Percentiles rank a stretch among this genome's conserved stretches.
Evolutionary conservation across 2,329 filamentous ascomycete species (phyloP).

Genomic region (Periconia sp.): DNA sequence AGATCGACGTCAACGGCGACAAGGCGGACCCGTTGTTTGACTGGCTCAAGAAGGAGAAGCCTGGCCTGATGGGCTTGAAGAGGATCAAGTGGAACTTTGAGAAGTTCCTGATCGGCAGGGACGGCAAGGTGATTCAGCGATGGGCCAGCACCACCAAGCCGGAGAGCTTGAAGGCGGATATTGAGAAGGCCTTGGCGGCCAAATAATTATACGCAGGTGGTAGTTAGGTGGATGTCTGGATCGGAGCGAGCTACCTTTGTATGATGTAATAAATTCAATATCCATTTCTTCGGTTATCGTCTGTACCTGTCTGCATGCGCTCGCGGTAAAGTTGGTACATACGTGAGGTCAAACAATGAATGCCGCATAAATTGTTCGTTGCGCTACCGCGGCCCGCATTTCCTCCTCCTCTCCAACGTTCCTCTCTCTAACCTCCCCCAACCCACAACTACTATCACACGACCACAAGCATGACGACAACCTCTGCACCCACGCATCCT

Average conservation of each 20-base stretch:
- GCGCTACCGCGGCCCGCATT: too few species aligned
- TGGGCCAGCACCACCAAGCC: conserved; percentile 92
- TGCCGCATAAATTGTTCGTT: neutral
- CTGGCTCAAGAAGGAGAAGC: conserved; percentile 71
- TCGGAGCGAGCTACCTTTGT: neutral
- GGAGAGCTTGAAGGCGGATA: conserved; percentile 72
- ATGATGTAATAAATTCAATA: neutral
- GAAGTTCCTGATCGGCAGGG: conserved; percentile 87
- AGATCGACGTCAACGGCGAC: conserved; percentile 87
- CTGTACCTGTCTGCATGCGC: too few species aligned
- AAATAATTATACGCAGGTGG: too few species aligned
- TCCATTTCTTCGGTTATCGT: neutral
- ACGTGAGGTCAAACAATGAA: neutral
- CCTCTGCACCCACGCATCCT: conserved; percentile 1
- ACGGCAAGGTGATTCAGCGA: conserved; percentile 81
- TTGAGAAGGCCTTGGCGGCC: conserved; percentile 68
- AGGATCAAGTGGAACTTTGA: conserved; percentile 99
- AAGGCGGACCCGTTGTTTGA: conserved; percentile 76
- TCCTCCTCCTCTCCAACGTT: neutral
- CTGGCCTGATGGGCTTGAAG: conserved; percentile 86
- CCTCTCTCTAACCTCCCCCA: neutral
- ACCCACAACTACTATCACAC: neutral
- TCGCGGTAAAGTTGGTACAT: neutral
- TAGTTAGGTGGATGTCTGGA: neutral
- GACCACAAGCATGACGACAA: conserved; percentile 4